Conservation (phyloP, 257 asterid species). For the Capsicum baccatum region DNA sequence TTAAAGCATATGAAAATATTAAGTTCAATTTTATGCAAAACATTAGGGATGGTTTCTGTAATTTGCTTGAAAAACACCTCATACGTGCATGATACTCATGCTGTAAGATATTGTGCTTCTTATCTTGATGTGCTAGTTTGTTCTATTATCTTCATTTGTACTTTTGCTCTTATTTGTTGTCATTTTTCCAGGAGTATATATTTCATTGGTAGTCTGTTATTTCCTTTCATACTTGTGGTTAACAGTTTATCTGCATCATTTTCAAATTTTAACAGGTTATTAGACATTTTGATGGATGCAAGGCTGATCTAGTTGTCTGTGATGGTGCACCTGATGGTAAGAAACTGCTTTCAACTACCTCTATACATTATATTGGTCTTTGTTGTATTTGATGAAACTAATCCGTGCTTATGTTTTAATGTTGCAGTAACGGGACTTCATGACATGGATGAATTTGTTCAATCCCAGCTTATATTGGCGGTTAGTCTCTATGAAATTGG, state of each 20-base stretch:
- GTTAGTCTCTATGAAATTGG: constrained; percentile 50
- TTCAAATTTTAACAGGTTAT: constrained; percentile 61
- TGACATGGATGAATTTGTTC: constrained; percentile 99
- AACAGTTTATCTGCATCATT: neutral
- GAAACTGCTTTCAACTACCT: constrained; percentile 35
- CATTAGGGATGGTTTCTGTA: neutral
- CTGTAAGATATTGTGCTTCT: neutral
- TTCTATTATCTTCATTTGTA: neutral
- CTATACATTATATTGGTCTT: neutral
- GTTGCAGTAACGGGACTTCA: constrained; percentile 94
- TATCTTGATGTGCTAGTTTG: neutral
- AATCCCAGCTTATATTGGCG: constrained; percentile 95
- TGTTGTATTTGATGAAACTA: constrained; percentile 20
- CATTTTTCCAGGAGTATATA: neutral
- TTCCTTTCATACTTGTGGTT: neutral
- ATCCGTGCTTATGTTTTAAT: neutral
- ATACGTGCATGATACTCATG: constrained; percentile 7
- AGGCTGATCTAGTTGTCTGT: constrained; percentile 98
- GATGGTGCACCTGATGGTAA: constrained; percentile 99
- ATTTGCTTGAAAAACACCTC: neutral
- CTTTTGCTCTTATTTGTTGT: constrained; percentile 19
- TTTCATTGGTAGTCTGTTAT: neutral
- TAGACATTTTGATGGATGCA: constrained; percentile 99
- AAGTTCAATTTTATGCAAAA: neutral
- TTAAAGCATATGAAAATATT: neutral